phyloP scores from a whole-genome alignment of 257 asterid genomes.

The Salvia rosmarinus region DNA sequence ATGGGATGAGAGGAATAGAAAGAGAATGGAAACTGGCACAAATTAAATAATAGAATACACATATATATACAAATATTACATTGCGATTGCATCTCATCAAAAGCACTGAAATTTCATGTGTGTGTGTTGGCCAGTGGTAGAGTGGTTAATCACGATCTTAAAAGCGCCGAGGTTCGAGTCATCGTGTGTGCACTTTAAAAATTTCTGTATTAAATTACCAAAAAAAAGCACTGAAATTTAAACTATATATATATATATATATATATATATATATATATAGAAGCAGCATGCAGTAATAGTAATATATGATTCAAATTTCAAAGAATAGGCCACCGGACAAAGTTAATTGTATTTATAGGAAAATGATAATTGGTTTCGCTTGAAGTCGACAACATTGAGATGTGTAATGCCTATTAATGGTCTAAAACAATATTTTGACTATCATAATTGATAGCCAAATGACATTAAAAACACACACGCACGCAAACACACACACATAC shows the following conservation, averaged over 20 bases:
- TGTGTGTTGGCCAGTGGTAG: too few relatives aligned
- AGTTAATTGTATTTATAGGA: constrained; percentile 41
- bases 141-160: too few relatives aligned
- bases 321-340: not conserved
- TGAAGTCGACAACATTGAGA: constrained; percentile 52
- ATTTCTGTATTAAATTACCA: too few relatives aligned
- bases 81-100: too few relatives aligned
- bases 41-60: not conserved
- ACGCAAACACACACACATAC: not conserved
- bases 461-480: constrained; percentile 8
- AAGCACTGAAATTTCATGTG: too few relatives aligned
- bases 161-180: too few relatives aligned
- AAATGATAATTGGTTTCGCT: constrained; percentile 43
- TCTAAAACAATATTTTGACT: constrained; percentile 16
- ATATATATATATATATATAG: not conserved
- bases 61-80: too few relatives aligned
- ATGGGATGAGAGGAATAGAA: constrained; percentile 45
- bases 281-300: constrained; percentile 5
- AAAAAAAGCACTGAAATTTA: constrained; percentile 60
- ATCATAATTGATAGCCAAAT: not conserved
- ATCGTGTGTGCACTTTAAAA: too few relatives aligned
- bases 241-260: constrained; percentile 1
- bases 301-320: constrained; percentile 34
- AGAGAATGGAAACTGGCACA: constrained; percentile 76
- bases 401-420: constrained; percentile 40